Conservation (phyloP, 2,329 filamentous ascomycete species). For the Didymella pinodella region DNA sequence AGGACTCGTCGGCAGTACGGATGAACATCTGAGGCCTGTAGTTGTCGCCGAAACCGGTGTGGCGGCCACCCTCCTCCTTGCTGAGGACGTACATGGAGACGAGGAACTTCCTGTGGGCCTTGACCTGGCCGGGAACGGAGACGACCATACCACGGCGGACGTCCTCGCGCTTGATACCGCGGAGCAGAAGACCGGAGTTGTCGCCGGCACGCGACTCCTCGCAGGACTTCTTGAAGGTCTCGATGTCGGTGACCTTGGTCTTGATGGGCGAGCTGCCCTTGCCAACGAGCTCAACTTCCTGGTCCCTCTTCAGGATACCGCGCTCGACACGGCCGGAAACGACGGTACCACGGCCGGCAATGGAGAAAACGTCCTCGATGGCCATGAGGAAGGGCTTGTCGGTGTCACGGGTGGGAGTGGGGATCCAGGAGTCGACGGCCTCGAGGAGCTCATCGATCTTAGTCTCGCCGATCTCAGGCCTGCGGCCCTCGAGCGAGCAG, state of each 20-base stretch:
- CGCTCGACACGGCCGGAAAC: constrained; percentile 97
- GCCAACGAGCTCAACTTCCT: constrained; percentile 93
- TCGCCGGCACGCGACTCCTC: constrained; percentile 95
- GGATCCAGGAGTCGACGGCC: constrained; percentile 95
- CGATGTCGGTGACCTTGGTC: constrained; percentile 99
- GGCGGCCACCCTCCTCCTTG: constrained; percentile 97
- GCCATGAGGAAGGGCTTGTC: constrained; percentile 99
- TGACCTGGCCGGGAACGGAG: constrained; percentile 80
- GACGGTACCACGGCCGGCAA: constrained; percentile 88
- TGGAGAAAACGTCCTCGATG: constrained; percentile 73
- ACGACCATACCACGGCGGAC: constrained; percentile 95
- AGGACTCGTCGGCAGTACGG: constrained; percentile 81
- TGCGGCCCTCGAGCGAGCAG: constrained; percentile 86
- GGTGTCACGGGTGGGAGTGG: constrained; percentile 88
- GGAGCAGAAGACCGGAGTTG: constrained; percentile 96
- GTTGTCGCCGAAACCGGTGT: constrained; percentile 94
- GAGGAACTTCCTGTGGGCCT: constrained; percentile 90
- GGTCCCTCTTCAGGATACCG: constrained; percentile 90
- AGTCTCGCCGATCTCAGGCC: constrained; percentile 82
- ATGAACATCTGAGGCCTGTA: constrained; percentile 97
- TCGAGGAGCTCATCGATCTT: constrained; percentile 93
- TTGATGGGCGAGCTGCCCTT: constrained; percentile 84
- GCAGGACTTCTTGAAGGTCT: constrained; percentile 99
- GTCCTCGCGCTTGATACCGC: constrained; percentile 95
- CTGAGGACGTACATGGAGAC: constrained; percentile 95